A percentile compares a stretch with the other conserved stretches of the same genome.
Evolutionary conservation across 371 early-diverging fungal genomes (phyloP).

Genomic region (Mucor circinelloides): DNA sequence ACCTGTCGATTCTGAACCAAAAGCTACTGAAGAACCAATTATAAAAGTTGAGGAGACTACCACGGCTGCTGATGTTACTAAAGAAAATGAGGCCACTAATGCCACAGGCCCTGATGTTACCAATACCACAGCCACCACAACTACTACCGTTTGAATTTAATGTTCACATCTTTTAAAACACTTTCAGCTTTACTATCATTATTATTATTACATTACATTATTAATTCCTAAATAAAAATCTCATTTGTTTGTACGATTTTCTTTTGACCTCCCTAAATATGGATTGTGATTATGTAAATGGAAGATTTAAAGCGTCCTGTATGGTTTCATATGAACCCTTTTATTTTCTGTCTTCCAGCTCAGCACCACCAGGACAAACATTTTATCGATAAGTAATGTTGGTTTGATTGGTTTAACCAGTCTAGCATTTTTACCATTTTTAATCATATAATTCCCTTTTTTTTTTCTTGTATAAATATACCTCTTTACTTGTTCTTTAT

Average conservation of each 20-base stretch:
- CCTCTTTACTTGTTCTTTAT: neutral
- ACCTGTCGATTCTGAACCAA: neutral
- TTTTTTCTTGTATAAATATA: neutral
- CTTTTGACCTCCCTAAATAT: neutral
- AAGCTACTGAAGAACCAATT: constrained; percentile 1
- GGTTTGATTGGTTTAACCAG: constrained; percentile 15
- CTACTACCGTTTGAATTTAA: neutral
- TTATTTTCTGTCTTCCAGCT: neutral
- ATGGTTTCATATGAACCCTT: constrained; percentile 3
- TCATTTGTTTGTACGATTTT: neutral
- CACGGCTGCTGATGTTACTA: neutral
- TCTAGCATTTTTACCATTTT: constrained; percentile 16
- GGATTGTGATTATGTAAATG: neutral
- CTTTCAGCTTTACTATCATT: neutral
- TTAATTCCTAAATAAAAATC: neutral
- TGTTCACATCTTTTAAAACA: neutral
- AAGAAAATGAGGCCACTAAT: neutral
- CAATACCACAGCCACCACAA: neutral
- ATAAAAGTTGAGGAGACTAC: neutral
- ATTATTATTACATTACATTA: neutral
- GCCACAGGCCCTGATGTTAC: neutral
- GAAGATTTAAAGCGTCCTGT: neutral
- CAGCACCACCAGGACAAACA: neutral
- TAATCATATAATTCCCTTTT: constrained; percentile 4
- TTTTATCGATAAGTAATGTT: constrained; percentile 1